phyloP scores from a whole-genome alignment of 176 grass and related monocot species.

The Oropetium thomaeum region DNA sequence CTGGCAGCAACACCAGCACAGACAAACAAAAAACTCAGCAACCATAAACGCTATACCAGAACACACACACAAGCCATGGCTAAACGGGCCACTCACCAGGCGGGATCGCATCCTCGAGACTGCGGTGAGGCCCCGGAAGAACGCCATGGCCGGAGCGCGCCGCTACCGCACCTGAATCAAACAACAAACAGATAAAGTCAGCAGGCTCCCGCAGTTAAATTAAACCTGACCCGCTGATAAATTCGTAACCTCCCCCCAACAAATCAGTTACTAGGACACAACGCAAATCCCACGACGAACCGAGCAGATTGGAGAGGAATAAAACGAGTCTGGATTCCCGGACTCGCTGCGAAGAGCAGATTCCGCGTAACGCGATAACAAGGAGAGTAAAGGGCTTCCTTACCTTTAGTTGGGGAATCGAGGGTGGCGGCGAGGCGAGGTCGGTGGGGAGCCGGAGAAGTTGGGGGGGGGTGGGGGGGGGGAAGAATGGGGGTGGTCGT shows the following conservation, averaged over 20 bases:
- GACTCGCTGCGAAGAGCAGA: neutral
- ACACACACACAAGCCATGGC: neutral
- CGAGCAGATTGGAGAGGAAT: neutral
- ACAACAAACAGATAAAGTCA: conserved; percentile 3
- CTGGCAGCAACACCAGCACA: conserved; percentile 31
- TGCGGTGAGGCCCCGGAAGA: conserved; percentile 58
- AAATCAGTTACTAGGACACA: neutral
- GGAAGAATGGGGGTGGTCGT: conserved; percentile 14
- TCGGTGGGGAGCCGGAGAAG: conserved; percentile 13
- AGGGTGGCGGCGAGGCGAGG: conserved; percentile 29
- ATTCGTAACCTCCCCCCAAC: neutral
- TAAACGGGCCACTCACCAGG: conserved; percentile 41
- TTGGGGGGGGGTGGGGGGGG: conserved; percentile 7
- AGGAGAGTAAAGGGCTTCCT: neutral
- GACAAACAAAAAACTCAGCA: neutral
- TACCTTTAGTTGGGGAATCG: neutral
- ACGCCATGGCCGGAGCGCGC: conserved; percentile 56
- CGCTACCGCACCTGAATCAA: conserved; percentile 38
- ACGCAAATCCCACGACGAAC: neutral
- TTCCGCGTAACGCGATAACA: neutral
- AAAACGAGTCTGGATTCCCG: neutral
- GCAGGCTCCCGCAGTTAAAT: neutral
- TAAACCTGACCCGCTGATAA: neutral
- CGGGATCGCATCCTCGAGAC: conserved; percentile 68
- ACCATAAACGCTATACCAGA: neutral